phyloP scores from a whole-genome alignment of 1,284 basidiomycete genomes.

The Puccinia hordei region DNA sequence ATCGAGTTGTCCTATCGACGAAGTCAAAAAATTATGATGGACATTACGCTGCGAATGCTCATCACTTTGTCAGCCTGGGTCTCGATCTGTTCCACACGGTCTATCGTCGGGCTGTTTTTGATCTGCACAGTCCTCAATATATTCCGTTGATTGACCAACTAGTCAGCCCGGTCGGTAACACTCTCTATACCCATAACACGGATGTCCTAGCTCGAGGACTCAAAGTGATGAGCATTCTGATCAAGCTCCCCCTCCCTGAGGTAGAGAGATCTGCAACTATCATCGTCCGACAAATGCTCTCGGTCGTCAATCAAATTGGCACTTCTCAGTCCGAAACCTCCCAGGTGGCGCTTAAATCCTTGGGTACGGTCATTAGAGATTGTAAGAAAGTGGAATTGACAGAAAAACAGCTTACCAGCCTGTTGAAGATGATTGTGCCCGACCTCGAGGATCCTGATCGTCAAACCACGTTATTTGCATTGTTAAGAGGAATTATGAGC shows the following conservation, averaged over 20 bases:
- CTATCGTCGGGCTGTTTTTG: conserved; percentile 79
- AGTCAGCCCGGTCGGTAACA: conserved; percentile 84
- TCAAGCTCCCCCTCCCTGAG: conserved; percentile 79
- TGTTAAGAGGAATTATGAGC: conserved; percentile 87
- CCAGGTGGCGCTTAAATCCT: conserved; percentile 82
- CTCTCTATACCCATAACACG: conserved; percentile 80
- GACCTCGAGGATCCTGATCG: conserved; percentile 92
- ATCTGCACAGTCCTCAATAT: conserved; percentile 73
- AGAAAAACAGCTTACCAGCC: conserved; percentile 83
- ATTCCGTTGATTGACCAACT: conserved; percentile 81
- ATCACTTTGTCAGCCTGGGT: conserved; percentile 87
- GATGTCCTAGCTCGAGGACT: conserved; percentile 78
- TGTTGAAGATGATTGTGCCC: conserved; percentile 81
- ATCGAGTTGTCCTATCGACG: conserved; percentile 40
- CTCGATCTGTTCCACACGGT: conserved; percentile 88
- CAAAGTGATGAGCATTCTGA: conserved; percentile 77
- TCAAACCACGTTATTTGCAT: conserved; percentile 81
- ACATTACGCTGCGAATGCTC: conserved; percentile 79
- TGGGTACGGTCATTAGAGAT: conserved; percentile 83
- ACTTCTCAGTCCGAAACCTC: conserved; percentile 86
- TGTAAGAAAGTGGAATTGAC: conserved; percentile 76
- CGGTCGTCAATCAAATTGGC: conserved; percentile 79
- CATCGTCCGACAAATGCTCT: conserved; percentile 81
- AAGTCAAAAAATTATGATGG: conserved; percentile 66
- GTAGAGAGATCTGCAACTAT: conserved; percentile 78